These are phyloP conservation scores for Penicillium sp. DNA, from an alignment of 2,329 filamentous ascomycete species.

Conservation along the genomic window DNA sequence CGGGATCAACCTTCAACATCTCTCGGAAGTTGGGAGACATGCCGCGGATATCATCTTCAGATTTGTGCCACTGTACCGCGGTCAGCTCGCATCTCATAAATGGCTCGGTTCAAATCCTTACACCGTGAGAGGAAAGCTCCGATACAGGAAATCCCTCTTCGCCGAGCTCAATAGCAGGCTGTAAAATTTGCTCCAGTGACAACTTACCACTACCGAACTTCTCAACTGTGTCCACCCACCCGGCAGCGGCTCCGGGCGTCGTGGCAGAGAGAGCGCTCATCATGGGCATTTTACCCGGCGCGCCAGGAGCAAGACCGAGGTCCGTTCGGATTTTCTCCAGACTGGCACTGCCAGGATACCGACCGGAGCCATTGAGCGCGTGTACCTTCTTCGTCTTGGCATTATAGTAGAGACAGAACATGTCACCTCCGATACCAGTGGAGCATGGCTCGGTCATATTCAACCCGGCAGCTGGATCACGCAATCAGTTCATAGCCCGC, in stretches of 20 bases:
- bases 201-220: constrained; percentile 88
- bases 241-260: constrained; percentile 85
- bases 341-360: constrained; percentile 69
- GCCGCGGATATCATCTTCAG: constrained; percentile 64
- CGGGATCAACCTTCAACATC: constrained; percentile 78
- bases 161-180: constrained; percentile 79
- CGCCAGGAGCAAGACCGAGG: constrained; percentile 64
- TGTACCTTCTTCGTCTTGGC: constrained; percentile 78
- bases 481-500: constrained; percentile 8
- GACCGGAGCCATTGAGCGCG: constrained; percentile 91
- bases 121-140: constrained; percentile 70
- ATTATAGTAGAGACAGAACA: constrained; percentile 94
- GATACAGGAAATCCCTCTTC: constrained; percentile 90
- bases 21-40: constrained; percentile 86
- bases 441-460: constrained; percentile 93
- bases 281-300: constrained; percentile 67
- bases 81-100: constrained; percentile 6
- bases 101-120: constrained; percentile 49
- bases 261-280: constrained; percentile 78
- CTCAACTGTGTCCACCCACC: constrained; percentile 88
- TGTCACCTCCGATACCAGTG: constrained; percentile 94
- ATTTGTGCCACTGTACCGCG: constrained; percentile 65
- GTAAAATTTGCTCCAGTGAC: constrained; percentile 73
- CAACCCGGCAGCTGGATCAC: constrained; percentile 71
- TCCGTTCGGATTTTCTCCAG: constrained; percentile 71